phyloP scores from a whole-genome alignment of 1,139 yeast genomes.

The Pichia sp. region DNA sequence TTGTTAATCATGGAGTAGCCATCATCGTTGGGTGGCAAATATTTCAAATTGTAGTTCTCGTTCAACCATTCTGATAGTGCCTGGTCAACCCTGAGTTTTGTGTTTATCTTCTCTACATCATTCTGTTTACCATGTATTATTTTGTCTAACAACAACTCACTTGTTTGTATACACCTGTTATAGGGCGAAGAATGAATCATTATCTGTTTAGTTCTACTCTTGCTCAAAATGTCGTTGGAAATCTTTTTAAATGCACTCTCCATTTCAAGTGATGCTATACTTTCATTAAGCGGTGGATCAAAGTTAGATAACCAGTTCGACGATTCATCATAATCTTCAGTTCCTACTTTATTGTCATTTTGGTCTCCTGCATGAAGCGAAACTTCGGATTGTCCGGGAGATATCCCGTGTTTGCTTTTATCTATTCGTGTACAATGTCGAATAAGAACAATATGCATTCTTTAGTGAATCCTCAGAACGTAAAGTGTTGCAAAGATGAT shows the following conservation, averaged over 20 bases:
- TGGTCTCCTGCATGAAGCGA: constrained; percentile 2
- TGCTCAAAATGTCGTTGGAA: constrained; percentile 13
- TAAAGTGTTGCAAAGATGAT: no score
- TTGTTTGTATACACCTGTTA: constrained; percentile 84
- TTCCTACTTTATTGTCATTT: not conserved
- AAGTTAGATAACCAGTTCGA: constrained; percentile 32
- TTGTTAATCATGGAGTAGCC: constrained; percentile 37
- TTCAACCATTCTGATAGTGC: constrained; percentile 38
- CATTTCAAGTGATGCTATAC: constrained; percentile 26
- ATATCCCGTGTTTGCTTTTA: constrained; percentile 20
- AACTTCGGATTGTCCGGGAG: constrained; percentile 15
- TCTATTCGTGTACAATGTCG: constrained; percentile 33
- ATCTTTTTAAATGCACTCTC: constrained; percentile 28
- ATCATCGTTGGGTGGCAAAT: constrained; percentile 39
- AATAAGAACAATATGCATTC: constrained; percentile 32
- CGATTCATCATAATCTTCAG: constrained; percentile 13
- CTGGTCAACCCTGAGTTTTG: constrained; percentile 35
- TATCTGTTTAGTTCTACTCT: constrained; percentile 15
- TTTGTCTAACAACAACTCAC: constrained; percentile 39
- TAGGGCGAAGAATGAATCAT: constrained; percentile 65
- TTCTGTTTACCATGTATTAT: constrained; percentile 13
- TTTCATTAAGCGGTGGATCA: constrained; percentile 32
- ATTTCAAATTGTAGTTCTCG: constrained; percentile 34
- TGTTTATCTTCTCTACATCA: not conserved
- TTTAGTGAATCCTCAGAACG: no score